Evolutionary conservation across 768 basidiomycete genomes (phyloP).

Genomic region (Lyophyllum semitale): DNA sequence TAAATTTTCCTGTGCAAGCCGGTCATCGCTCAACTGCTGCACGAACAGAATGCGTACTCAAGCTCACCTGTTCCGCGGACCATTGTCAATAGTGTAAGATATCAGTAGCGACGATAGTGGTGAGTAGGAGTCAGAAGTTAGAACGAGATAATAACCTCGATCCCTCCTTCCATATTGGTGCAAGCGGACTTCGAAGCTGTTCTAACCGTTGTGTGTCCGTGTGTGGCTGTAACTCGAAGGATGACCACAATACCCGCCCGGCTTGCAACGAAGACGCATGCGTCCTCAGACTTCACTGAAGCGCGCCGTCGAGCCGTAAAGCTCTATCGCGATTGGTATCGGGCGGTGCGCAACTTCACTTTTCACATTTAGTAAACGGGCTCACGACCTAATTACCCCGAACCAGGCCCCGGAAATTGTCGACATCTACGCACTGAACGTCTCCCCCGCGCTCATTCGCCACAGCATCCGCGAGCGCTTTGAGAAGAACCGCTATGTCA

Average conservation of each 20-base stretch:
- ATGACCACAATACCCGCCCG: conserved; percentile 86
- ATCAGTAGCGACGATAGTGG: conserved; percentile 4
- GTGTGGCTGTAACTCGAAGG: conserved; percentile 14
- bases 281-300: conserved; percentile 58
- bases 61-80: conserved; percentile 51
- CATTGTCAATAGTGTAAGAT: conserved; percentile 31
- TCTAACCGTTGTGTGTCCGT: conserved; percentile 11
- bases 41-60: not conserved
- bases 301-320: conserved; percentile 69
- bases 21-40: not conserved
- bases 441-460: conserved; percentile 77
- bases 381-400: conserved; percentile 6
- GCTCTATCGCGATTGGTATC: conserved; percentile 93
- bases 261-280: conserved; percentile 68
- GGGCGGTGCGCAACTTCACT: conserved; percentile 61
- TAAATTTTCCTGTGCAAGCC: conserved; percentile 65
- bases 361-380: conserved; percentile 1
- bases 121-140: conserved; percentile 14
- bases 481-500: conserved; percentile 81
- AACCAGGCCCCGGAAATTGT: conserved; percentile 89
- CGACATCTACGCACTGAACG: conserved; percentile 76
- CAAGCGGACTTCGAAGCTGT: conserved; percentile 18
- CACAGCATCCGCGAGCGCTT: conserved; percentile 84
- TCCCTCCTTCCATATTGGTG: conserved; percentile 14
- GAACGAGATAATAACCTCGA: not conserved